These are phyloP conservation scores for Zygosaccharomyces siamensis DNA, from an alignment of 805 yeast species.

Conservation along the genomic window DNA sequence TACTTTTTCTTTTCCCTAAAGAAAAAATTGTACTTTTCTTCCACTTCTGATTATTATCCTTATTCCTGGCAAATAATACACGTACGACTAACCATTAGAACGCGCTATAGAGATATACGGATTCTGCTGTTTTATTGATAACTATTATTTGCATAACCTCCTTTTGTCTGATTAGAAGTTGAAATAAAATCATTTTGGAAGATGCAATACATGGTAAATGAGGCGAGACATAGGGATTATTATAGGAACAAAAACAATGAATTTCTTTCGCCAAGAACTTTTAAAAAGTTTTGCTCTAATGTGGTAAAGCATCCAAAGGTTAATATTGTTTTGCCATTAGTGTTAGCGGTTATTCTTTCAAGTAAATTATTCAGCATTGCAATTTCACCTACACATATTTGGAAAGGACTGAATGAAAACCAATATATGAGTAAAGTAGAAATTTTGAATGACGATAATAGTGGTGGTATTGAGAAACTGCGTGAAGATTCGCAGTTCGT, in stretches of 20 bases:
- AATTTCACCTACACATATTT: constrained; percentile 11
- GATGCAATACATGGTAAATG: not conserved
- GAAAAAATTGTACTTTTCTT: too few relatives aligned
- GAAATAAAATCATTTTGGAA: too few relatives aligned
- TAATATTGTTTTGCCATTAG: constrained; percentile 46
- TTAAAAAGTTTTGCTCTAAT: constrained; percentile 6
- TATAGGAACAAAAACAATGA: not conserved
- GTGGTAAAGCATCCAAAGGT: constrained; percentile 10
- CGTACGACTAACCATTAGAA: too few relatives aligned
- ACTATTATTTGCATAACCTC: too few relatives aligned
- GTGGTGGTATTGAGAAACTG: not conserved
- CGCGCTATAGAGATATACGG: too few relatives aligned
- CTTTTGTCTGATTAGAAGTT: too few relatives aligned
- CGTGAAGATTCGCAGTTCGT: constrained; percentile 30
- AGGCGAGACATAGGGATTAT: not conserved
- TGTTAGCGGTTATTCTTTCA: constrained; percentile 43
- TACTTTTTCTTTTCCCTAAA: too few relatives aligned
- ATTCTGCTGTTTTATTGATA: too few relatives aligned
- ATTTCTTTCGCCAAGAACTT: not conserved
- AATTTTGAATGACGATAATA: constrained; percentile 14
- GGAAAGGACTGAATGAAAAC: constrained; percentile 34
- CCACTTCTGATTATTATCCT: too few relatives aligned
- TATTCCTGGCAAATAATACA: too few relatives aligned
- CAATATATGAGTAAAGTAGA: constrained; percentile 15
- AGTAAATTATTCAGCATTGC: constrained; percentile 41